A percentile compares a stretch with the other conserved stretches of the same genome.
Evolutionary conservation across 2,329 filamentous ascomycete species (phyloP).

Genomic region (Diaporthe aspalathi): DNA sequence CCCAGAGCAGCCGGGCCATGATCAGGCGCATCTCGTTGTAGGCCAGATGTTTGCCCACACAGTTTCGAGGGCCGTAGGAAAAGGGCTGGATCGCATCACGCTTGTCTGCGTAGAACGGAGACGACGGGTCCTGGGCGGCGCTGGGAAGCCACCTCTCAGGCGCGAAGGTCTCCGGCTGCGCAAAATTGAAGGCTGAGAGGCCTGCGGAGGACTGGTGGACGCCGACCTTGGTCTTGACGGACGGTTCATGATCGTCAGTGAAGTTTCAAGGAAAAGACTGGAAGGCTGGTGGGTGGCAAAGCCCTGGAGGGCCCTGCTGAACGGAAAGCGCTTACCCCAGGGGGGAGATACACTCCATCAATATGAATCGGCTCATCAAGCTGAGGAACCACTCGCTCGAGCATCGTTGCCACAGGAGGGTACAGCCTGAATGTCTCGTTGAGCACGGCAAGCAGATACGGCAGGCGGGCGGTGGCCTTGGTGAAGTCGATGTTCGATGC

Average conservation of each 20-base stretch:
- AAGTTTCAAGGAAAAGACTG: background rate
- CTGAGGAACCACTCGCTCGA: constrained; percentile 36
- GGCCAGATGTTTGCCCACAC: constrained; percentile 40
- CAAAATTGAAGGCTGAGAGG: constrained; percentile 45
- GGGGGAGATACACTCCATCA: background rate
- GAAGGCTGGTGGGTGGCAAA: background rate
- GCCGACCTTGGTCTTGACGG: constrained; percentile 50
- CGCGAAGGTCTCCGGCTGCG: constrained; percentile 44
- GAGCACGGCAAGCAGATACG: constrained; percentile 36
- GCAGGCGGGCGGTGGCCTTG: constrained; percentile 38
- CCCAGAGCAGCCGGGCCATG: constrained; percentile 42
- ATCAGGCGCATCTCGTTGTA: constrained; percentile 43
- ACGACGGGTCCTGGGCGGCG: constrained; percentile 9
- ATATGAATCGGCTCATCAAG: background rate
- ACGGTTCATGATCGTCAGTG: constrained; percentile 38
- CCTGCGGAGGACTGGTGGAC: constrained; percentile 43
- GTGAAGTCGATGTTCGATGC: constrained; percentile 29
- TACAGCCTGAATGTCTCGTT: constrained; percentile 41
- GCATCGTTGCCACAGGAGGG: constrained; percentile 23
- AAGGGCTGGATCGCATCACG: constrained; percentile 37
- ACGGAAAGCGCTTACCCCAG: background rate
- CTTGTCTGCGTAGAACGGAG: constrained; percentile 36
- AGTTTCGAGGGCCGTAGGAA: constrained; percentile 32
- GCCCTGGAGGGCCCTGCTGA: too few relatives aligned
- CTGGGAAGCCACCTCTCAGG: constrained; percentile 48